phyloP scores from a whole-genome alignment of 179 eudicot genomes.

The Drosera spatulata region DNA sequence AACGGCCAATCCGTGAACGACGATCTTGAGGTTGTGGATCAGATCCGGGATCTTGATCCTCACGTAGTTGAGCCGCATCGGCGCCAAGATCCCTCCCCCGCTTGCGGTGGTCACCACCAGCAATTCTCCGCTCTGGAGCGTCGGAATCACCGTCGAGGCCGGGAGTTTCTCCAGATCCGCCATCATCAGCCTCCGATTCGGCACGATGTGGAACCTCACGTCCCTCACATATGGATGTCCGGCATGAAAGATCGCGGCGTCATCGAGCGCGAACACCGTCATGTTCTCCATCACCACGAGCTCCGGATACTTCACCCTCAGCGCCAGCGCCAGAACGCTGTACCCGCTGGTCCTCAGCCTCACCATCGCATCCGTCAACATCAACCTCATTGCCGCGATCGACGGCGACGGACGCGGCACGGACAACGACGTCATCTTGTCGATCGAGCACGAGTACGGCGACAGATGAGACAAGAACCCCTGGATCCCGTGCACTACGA shows the following conservation, averaged over 20 bases:
- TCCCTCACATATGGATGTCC: slow-evolving; percentile 43
- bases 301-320: slow-evolving; percentile 39
- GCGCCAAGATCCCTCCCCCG: slow-evolving; percentile 40
- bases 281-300: slow-evolving; percentile 28
- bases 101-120: slow-evolving; percentile 48
- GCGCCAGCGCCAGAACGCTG: slow-evolving; percentile 42
- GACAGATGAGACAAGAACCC: slow-evolving; percentile 72
- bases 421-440: slow-evolving; percentile 39
- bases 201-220: slow-evolving; percentile 52
- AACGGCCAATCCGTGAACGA: slow-evolving; percentile 44
- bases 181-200: slow-evolving; percentile 34
- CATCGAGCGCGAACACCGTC: slow-evolving; percentile 70
- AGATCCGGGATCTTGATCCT: slow-evolving; percentile 37
- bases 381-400: slow-evolving; percentile 23
- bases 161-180: slow-evolving; percentile 32
- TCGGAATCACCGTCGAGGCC: slow-evolving; percentile 28
- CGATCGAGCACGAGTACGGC: slow-evolving; percentile 55
- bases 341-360: slow-evolving; percentile 44
- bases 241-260: slow-evolving; percentile 40
- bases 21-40: slow-evolving; percentile 43
- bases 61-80: slow-evolving; percentile 52
- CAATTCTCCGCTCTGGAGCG: slow-evolving; percentile 33
- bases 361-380: slow-evolving; percentile 62
- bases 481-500: slow-evolving; percentile 55
- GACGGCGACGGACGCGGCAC: slow-evolving; percentile 26